Conservation (phyloP, 2,329 filamentous ascomycete genomes). For the Colletotrichum phormii region DNA sequence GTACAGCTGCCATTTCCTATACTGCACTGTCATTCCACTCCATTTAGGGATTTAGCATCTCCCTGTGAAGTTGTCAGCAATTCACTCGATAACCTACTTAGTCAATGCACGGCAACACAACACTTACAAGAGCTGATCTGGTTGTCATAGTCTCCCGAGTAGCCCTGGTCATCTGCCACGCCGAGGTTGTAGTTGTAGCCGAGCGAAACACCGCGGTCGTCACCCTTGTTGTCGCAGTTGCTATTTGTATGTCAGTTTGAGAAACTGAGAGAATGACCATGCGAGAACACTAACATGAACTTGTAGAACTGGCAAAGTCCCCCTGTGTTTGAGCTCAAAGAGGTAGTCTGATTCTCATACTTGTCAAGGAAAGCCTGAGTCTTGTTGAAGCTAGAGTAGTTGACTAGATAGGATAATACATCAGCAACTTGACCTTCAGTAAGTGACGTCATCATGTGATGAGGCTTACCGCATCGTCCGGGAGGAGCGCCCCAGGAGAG, state of each 20-base stretch:
- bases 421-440: neutral
- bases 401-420: neutral
- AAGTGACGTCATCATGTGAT: neutral
- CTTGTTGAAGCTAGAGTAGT: slow-evolving; percentile 23
- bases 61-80: neutral
- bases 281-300: neutral
- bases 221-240: slow-evolving; percentile 27
- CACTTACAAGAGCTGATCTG: slow-evolving; percentile 33
- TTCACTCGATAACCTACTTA: neutral
- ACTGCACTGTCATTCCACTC: neutral
- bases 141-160: slow-evolving; percentile 29
- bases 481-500: slow-evolving; percentile 28
- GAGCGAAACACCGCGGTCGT: slow-evolving; percentile 22
- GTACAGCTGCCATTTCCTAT: neutral
- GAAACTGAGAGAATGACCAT: too few relatives aligned
- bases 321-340: slow-evolving; percentile 28
- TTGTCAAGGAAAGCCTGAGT: slow-evolving; percentile 20
- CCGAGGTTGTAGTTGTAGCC: slow-evolving; percentile 30
- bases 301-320: slow-evolving; percentile 34
- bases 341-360: slow-evolving; percentile 29
- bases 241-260: neutral
- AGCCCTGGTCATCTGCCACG: neutral
- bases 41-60: slow-evolving; percentile 14
- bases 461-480: slow-evolving; percentile 21
- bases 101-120: neutral